Evolutionary conservation across 441 rosid species (phyloP), one percentile per base, ranked within the genome.

Genomic region (Bruguiera hainesii): DNA sequence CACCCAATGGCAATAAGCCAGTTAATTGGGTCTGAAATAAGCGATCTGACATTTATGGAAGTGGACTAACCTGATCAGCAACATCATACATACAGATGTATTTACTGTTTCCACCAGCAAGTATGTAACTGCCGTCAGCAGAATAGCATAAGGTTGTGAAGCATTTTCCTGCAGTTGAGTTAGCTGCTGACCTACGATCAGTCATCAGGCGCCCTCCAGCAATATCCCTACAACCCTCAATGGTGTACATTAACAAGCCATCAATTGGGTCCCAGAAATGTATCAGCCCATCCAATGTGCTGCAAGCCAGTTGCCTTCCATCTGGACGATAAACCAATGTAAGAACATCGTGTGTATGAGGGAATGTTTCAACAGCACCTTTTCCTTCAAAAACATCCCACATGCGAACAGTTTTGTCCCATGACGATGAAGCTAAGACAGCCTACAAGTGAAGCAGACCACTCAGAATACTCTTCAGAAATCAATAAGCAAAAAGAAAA

Each of bases 311-410:
- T 64, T 95, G 98, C 79, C 77, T 89, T 75, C 98, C 98, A 87
- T 95, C 98, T 49, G 96, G 99, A 56, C 99, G 96, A 82, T 85
- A 92, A 63, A 86, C 88, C 56, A 89, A 83, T 6, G 98, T 89
- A 65, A 92, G 85, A 73, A 95, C 99, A 76, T 95, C 96, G 60
- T 95, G 97, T 11, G 91, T 87, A 81, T 95, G 99, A 64, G 83
- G 79, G 75, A 95, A 92, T 21, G 93, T 81, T 76, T 95, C 99
- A 66, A 87, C 90, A 1, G 89, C 82, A 33, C 98, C 97, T 79
- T 90, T 95, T 79, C 93, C 89, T 75, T 92, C 90, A 80, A 90
- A 95, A 71, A 90, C 95, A 80, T 92, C 90, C 99, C 99, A 95
- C 65, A 95, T 69, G 50, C 90, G 82, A 75, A 95, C 98, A 28